These are phyloP conservation scores for Euphorbia corollata DNA, from an alignment of 441 rosid genomes.

Conservation along the genomic window DNA sequence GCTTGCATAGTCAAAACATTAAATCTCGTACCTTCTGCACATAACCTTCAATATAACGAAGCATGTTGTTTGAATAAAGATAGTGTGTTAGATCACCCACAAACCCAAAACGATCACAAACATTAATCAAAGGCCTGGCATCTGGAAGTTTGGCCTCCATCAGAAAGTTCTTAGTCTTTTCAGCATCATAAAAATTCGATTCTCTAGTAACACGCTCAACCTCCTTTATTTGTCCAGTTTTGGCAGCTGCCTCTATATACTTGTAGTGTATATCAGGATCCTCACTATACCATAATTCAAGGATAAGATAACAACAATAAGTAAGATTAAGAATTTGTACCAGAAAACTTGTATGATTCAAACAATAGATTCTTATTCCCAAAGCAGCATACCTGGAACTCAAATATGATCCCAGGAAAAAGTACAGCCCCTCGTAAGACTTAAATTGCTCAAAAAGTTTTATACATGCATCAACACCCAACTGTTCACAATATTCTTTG, in stretches of 20 bases:
- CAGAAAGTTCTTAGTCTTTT: constrained; percentile 87
- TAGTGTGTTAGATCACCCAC: constrained; percentile 98
- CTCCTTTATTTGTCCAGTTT: constrained; percentile 96
- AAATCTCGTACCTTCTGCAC: constrained; percentile 75
- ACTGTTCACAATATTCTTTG: constrained; percentile 93
- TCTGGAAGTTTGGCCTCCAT: constrained; percentile 97
- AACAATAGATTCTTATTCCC: constrained; percentile 5
- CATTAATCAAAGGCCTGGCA: constrained; percentile 89
- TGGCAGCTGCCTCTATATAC: constrained; percentile 95
- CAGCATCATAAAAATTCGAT: constrained; percentile 88
- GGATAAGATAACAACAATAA: neutral
- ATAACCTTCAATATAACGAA: constrained; percentile 96
- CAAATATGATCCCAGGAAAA: constrained; percentile 90
- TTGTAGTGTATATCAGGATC: constrained; percentile 92
- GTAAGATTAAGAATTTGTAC: neutral
- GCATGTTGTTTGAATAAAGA: constrained; percentile 95
- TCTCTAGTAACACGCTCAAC: constrained; percentile 97
- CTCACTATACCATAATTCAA: constrained; percentile 43
- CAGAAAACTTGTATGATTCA: neutral
- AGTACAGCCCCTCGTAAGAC: constrained; percentile 95
- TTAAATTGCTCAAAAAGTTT: constrained; percentile 96
- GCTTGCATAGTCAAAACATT: neutral
- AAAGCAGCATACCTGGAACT: constrained; percentile 65
- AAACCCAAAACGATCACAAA: constrained; percentile 95
- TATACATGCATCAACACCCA: constrained; percentile 89